Conservation (phyloP, 768 basidiomycete genomes). For the Boletus sp. region DNA sequence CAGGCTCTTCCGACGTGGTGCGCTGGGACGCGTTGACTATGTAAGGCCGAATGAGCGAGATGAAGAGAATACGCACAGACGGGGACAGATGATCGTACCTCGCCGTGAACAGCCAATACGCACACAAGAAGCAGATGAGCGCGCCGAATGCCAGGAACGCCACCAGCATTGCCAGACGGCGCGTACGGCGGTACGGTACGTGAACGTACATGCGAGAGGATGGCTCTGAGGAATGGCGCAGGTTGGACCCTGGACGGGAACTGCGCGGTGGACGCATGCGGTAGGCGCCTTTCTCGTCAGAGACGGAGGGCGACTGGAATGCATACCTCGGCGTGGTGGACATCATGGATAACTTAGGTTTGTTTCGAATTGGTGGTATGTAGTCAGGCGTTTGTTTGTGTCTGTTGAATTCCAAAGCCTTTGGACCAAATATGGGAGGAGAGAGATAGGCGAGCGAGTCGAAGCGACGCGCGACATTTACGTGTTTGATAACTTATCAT, state of each 20-base stretch:
- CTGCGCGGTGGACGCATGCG: conserved; percentile 52
- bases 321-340: conserved; percentile 16
- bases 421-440: background rate
- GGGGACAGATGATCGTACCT: conserved; percentile 46
- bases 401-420: conserved; percentile 14
- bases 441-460: too few relatives aligned
- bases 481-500: too few relatives aligned
- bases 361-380: background rate
- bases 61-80: conserved; percentile 13
- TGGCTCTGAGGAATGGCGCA: conserved; percentile 13
- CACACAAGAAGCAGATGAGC: conserved; percentile 53
- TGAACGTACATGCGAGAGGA: conserved; percentile 3
- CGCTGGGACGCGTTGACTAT: conserved; percentile 21
- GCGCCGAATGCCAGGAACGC: conserved; percentile 47
- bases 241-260: conserved; percentile 21
- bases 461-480: too few relatives aligned
- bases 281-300: conserved; percentile 64
- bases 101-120: conserved; percentile 63
- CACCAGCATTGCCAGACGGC: conserved; percentile 43
- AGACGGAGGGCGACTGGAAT: conserved; percentile 58
- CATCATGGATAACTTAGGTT: background rate
- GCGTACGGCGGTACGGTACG: conserved; percentile 28
- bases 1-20: conserved; percentile 1
- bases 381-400: conserved; percentile 10
- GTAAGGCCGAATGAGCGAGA: conserved; percentile 18